A percentile compares a stretch with the other conserved stretches of the same genome.
These are phyloP conservation scores for Sporothrix sp. DNA, from an alignment of 2,329 filamentous ascomycete species.

Conservation along the genomic window DNA sequence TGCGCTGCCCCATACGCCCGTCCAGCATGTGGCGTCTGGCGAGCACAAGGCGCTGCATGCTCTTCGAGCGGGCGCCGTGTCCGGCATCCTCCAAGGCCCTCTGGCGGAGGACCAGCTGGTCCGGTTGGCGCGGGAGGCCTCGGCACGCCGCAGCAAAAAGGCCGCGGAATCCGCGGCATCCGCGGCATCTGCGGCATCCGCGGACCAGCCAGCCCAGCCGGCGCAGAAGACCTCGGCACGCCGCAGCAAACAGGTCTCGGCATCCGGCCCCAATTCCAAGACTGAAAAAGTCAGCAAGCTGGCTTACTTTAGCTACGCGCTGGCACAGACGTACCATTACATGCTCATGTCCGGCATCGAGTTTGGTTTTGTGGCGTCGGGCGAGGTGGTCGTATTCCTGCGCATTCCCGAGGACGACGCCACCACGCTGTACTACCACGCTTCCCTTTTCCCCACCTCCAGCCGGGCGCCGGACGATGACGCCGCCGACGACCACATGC, in stretches of 20 bases:
- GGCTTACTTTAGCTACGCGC: slow-evolving; percentile 11
- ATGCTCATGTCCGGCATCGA: slow-evolving; percentile 11
- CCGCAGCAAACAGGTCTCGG: too few relatives aligned
- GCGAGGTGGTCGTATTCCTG: slow-evolving; percentile 11
- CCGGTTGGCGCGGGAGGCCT: slow-evolving; percentile 8
- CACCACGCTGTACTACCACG: slow-evolving; percentile 10
- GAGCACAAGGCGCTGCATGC: slow-evolving; percentile 12
- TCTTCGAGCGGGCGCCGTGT: slow-evolving; percentile 4
- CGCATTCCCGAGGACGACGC: slow-evolving; percentile 11
- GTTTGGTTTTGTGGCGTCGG: slow-evolving; percentile 9
- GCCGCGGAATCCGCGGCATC: not conserved
- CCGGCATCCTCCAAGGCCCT: not conserved
- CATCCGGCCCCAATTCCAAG: too few relatives aligned
- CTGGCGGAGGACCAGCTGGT: slow-evolving; percentile 5
- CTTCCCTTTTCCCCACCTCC: slow-evolving; percentile 2
- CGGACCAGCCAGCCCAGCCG: too few relatives aligned
- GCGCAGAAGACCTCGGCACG: too few relatives aligned
- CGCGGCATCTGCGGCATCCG: not conserved
- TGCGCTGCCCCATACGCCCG: not conserved
- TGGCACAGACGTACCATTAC: slow-evolving; percentile 12
- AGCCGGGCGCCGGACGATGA: too few relatives aligned
- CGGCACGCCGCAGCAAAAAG: slow-evolving; percentile 5
- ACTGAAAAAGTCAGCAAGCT: too few relatives aligned
- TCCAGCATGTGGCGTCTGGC: slow-evolving; percentile 5
- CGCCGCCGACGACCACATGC: too few relatives aligned